Evolutionary conservation across 805 yeast species (phyloP).

Genomic region (Wickerhamomyces bisporus): DNA sequence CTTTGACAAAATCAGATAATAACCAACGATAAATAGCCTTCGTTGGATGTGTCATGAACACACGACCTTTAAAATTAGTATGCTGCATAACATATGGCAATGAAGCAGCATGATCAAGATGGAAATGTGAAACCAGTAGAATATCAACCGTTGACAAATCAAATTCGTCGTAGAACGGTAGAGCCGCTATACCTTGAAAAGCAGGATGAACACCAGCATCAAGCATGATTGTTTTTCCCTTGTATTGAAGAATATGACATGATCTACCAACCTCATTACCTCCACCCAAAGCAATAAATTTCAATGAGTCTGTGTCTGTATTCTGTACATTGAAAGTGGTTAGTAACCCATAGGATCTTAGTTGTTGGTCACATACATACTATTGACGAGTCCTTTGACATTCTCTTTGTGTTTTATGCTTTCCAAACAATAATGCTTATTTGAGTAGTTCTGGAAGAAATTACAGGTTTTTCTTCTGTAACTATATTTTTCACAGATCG

Average conservation of each 20-base stretch:
- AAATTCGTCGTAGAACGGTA: slow-evolving; percentile 94
- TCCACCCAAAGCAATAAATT: slow-evolving; percentile 92
- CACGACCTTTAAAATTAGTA: slow-evolving; percentile 90
- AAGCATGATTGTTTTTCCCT: slow-evolving; percentile 91
- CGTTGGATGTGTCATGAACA: slow-evolving; percentile 98
- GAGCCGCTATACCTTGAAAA: slow-evolving; percentile 76
- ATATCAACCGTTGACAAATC: slow-evolving; percentile 86
- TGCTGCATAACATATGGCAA: slow-evolving; percentile 97
- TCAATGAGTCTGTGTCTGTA: slow-evolving; percentile 33
- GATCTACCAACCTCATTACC: slow-evolving; percentile 97
- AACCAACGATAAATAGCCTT: slow-evolving; percentile 97
- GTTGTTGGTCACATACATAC: neutral
- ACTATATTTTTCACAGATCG: too few species aligned
- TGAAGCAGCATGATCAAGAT: slow-evolving; percentile 96
- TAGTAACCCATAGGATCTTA: neutral
- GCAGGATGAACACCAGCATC: slow-evolving; percentile 99
- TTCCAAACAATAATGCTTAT: too few species aligned
- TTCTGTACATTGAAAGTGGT: neutral
- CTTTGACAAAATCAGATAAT: slow-evolving; percentile 88
- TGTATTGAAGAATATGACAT: slow-evolving; percentile 87
- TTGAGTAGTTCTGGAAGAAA: too few species aligned
- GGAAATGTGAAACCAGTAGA: slow-evolving; percentile 88
- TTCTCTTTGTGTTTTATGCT: too few species aligned
- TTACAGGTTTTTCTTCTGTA: too few species aligned
- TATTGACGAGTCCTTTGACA: neutral